phyloP scores from a whole-genome alignment of 2,329 filamentous ascomycete species.

The Pseudocercospora fuligena region DNA sequence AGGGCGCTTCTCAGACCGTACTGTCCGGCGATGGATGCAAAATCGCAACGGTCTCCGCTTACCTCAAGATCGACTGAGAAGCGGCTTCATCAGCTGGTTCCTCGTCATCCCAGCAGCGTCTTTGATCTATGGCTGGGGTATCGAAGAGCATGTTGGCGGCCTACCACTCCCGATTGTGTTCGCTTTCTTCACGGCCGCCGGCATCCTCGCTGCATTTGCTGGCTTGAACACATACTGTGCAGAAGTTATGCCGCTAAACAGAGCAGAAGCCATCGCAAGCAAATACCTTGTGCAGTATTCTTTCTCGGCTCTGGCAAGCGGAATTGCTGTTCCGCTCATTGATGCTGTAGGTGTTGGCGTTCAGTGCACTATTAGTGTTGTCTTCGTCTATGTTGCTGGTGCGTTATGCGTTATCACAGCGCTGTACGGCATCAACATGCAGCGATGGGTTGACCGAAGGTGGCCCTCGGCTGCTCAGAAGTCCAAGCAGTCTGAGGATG shows the following conservation, averaged over 20 bases:
- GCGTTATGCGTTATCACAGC: constrained; percentile 23
- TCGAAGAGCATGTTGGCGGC: constrained; percentile 57
- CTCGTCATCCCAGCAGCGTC: constrained; percentile 62
- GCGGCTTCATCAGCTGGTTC: constrained; percentile 59
- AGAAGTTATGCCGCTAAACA: constrained; percentile 73
- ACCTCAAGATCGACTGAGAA: constrained; percentile 69
- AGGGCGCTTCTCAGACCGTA: constrained; percentile 68
- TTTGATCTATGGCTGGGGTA: constrained; percentile 68
- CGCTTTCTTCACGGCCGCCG: constrained; percentile 72
- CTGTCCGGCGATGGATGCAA: constrained; percentile 66
- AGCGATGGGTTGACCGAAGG: constrained; percentile 26
- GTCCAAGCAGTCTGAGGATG: not conserved
- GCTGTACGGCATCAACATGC: constrained; percentile 26
- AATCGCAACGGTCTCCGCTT: constrained; percentile 62
- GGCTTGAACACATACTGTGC: constrained; percentile 77
- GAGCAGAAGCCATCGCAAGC: constrained; percentile 70
- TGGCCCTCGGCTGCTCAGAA: constrained; percentile 1
- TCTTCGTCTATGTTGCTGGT: constrained; percentile 29
- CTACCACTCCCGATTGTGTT: constrained; percentile 66
- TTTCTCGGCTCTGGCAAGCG: constrained; percentile 70
- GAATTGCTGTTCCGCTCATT: constrained; percentile 71
- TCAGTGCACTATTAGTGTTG: constrained; percentile 28
- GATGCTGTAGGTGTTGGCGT: constrained; percentile 74
- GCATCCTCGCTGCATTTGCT: constrained; percentile 73
- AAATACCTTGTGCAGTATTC: constrained; percentile 79